Evolutionary conservation across 148 eudicot species (phyloP), one percentile per base, ranked within the genome.

Genomic region (Polygonum maritimum): DNA sequence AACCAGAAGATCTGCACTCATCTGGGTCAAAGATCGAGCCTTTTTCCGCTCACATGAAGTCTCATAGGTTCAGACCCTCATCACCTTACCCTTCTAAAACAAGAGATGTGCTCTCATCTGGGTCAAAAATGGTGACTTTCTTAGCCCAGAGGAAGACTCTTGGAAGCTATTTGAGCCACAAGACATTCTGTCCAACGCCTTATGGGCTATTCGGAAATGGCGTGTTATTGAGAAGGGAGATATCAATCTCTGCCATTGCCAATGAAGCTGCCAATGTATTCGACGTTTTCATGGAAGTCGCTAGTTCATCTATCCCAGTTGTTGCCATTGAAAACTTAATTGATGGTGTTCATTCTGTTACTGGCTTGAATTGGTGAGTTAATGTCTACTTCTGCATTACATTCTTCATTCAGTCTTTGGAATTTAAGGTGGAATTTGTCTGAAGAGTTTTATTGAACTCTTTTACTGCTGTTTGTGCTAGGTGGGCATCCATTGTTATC

Each of bases 401-500:
- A 19, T 19, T 62, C 69, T 62, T 13, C 33, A 7, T 58, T 58
- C 33, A 21, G 4, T 62, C 3, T 5, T 62, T 10, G 12, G 6
- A 36, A 62, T 31, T 62, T 57, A 7, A 7, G 31, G 1, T 57
- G 63, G 63, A 57, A 57, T 57, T 57, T 57, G 63, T 57, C n/a
- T 52, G 58, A 58, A 58, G 33, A 21, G 65, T 1, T 58, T 58
- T 1, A 58, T 7, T 13, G 10, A 19, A 55, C 26, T n/a, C 8
- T 58, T 7, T 58, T 22, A 13, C 33, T 31, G 62, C n/a, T 55
- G 31, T 75, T 77, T 69, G 5, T 5, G 31, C 31, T 26, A 26
- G 95, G 97, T 90, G 97, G 95, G 90, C 90, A 78, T 81, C 95
- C 49, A 92, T 92, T 79, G 90, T 79, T 74, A 14, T 85, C 70